Base-by-base conservation (phyloP, 805 yeast species). In the Pichia membranifaciens region DNA sequence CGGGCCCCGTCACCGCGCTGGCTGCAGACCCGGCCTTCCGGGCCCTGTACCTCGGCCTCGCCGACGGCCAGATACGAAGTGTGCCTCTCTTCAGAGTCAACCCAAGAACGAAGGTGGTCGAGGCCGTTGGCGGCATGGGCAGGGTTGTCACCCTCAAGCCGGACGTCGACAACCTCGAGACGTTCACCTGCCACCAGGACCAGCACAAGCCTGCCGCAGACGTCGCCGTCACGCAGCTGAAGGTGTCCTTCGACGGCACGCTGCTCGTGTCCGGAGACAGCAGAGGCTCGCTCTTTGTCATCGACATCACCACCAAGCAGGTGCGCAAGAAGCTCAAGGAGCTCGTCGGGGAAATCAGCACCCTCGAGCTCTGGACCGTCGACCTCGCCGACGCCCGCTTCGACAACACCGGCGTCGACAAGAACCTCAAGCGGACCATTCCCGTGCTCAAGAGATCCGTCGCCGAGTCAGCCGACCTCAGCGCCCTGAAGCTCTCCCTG, bases 1-100 rank as follows among this genome's bases (percentile, higher is more conserved):
- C 82, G 3, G 59, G 65, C 17, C 74, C 84, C 0, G 74, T 87
- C 10, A 73, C 74, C 22, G 67, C 83, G 17, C 47, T 91, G 5
- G 73, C 79, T 0, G 67, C 77, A 5, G 98, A 91, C 62, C 88
- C 95, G 1, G 87, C 90, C 0, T 87, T 81, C 57, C 72, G 98
- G 56, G 73, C 80, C 2, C 49, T 86, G 1, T 91, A 84, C 59
- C 77, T 76, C 7, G 97, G 96, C 1, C 65, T 84, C 15, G 57
- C 66, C 2, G 73, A 78, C 51, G 96, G 96, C 12, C 56, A 66
- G 13, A 74, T 87, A 37, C 70, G 82, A 51, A 61, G 69, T 33
- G 72, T 86, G 5, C 76, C 81, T 8, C 62, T 86, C 42, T 81
- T 73, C 34, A 51, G 53, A 25, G 44, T 54, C 0, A 70, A 74